phyloP scores from a whole-genome alignment of 2,329 filamentous ascomycete genomes.

The Pyrenochaeta sp. region DNA sequence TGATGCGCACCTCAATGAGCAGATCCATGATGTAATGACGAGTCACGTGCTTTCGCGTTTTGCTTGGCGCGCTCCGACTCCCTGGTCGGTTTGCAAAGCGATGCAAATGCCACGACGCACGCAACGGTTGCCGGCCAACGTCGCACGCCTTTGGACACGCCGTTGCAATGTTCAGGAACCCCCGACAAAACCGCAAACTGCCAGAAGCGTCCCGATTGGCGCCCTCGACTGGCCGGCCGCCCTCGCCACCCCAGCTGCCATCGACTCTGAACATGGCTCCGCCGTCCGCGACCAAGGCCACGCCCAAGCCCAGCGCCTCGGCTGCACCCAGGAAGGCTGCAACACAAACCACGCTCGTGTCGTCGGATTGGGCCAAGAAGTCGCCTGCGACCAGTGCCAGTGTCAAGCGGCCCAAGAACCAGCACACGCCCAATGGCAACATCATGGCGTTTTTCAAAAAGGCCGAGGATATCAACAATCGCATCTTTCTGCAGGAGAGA shows the following conservation, averaged over 20 bases:
- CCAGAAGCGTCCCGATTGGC: conserved; percentile 43
- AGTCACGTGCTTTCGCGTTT: conserved; percentile 14
- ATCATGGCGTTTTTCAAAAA: conserved; percentile 65
- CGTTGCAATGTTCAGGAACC: conserved; percentile 65
- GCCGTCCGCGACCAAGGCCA: conserved; percentile 29
- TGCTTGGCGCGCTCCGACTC: conserved; percentile 17
- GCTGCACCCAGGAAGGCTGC: conserved; percentile 26
- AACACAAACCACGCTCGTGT: conserved; percentile 46
- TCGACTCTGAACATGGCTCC: conserved; percentile 28
- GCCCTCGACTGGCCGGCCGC: conserved; percentile 60
- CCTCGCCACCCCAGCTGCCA: conserved; percentile 58
- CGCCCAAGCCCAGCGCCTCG: conserved; percentile 21
- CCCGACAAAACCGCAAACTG: conserved; percentile 55
- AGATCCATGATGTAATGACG: too few relatives aligned
- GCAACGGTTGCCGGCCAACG: too few relatives aligned
- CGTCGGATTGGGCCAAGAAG: conserved; percentile 40
- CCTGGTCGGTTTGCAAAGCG: too few relatives aligned
- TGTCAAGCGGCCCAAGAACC: conserved; percentile 48
- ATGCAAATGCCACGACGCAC: too few relatives aligned
- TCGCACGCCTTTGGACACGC: too few relatives aligned
- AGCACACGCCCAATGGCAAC: conserved; percentile 56
- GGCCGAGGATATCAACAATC: conserved; percentile 51
- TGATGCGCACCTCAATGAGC: too few relatives aligned
- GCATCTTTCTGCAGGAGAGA: conserved; percentile 47
- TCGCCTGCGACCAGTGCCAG: conserved; percentile 37